Conservation (phyloP, 2,329 filamentous ascomycete species). For the Cladophialophora bantiana region DNA sequence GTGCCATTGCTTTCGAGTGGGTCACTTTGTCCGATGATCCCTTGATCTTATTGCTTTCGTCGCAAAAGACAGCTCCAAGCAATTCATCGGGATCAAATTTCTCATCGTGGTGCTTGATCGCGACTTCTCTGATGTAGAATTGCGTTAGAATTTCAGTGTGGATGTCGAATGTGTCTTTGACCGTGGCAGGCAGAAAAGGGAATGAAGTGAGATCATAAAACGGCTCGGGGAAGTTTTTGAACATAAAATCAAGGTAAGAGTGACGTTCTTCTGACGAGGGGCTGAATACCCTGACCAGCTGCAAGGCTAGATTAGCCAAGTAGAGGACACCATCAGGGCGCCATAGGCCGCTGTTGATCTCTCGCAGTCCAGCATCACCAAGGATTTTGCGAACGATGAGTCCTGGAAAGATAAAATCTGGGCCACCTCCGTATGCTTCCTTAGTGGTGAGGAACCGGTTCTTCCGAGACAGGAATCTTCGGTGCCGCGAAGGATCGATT, state of each 20-base stretch:
- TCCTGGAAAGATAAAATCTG: conserved; percentile 48
- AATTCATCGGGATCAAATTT: conserved; percentile 51
- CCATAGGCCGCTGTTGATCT: conserved; percentile 41
- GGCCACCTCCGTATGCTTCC: conserved; percentile 41
- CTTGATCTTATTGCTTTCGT: conserved; percentile 32
- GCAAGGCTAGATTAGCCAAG: conserved; percentile 54
- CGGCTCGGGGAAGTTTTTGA: conserved; percentile 29
- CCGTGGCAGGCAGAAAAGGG: conserved; percentile 48
- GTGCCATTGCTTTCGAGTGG: conserved; percentile 8
- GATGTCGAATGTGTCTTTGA: conserved; percentile 53
- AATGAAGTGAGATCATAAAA: conserved; percentile 25
- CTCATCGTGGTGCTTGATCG: conserved; percentile 43
- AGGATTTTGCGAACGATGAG: conserved; percentile 45
- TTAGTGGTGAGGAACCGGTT: conserved; percentile 42
- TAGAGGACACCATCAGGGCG: conserved; percentile 50
- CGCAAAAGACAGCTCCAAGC: conserved; percentile 53
- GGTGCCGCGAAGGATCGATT: conserved; percentile 27
- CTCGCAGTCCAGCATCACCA: conserved; percentile 37
- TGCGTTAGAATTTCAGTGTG: conserved; percentile 64
- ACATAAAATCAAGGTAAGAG: conserved; percentile 27
- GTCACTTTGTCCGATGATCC: background rate
- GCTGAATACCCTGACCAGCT: conserved; percentile 46
- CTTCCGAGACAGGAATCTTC: conserved; percentile 41
- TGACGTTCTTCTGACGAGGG: background rate
- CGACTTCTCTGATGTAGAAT: conserved; percentile 55